Evolutionary conservation across 371 early-diverging fungal species (phyloP).

Genomic region (Rhizopus delemar): DNA sequence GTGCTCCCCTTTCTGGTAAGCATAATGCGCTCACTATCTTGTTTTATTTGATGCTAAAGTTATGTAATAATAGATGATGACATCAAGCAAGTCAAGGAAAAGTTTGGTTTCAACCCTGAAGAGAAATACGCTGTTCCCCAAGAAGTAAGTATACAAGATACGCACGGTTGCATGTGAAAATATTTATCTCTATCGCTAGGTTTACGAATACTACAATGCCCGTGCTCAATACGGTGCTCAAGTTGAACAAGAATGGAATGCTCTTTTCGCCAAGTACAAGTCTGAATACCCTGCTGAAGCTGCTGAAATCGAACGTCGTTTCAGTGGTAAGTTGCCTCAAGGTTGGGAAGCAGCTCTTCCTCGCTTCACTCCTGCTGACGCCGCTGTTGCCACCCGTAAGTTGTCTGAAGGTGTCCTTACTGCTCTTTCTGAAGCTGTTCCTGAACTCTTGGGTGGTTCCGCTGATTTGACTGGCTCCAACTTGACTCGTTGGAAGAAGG

Average conservation of each 20-base stretch:
- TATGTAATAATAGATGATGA: constrained; percentile 67
- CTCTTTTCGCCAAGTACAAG: constrained; percentile 66
- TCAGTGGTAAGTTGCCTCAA: constrained; percentile 72
- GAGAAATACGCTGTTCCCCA: constrained; percentile 74
- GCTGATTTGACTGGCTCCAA: constrained; percentile 99
- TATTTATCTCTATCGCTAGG: constrained; percentile 19
- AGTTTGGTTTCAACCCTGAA: constrained; percentile 83
- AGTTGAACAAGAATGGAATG: constrained; percentile 76
- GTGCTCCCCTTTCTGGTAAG: constrained; percentile 80
- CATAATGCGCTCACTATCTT: not conserved
- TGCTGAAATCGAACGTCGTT: constrained; percentile 79
- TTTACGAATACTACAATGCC: constrained; percentile 69
- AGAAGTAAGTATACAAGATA: constrained; percentile 30
- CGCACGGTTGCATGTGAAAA: not conserved
- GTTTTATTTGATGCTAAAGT: not conserved
- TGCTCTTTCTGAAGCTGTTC: constrained; percentile 74
- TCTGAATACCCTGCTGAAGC: constrained; percentile 66
- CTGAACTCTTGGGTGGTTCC: constrained; percentile 96
- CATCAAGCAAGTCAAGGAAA: constrained; percentile 82
- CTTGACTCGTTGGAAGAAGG: constrained; percentile 93
- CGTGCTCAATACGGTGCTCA: constrained; percentile 63
- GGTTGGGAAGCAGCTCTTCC: constrained; percentile 78
- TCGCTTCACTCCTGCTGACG: constrained; percentile 75
- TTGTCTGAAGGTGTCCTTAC: constrained; percentile 83
- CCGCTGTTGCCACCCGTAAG: constrained; percentile 91